Evolutionary conservation across 2,329 filamentous ascomycete species (phyloP).

Genomic region (Aspergillus costaricaensis): DNA sequence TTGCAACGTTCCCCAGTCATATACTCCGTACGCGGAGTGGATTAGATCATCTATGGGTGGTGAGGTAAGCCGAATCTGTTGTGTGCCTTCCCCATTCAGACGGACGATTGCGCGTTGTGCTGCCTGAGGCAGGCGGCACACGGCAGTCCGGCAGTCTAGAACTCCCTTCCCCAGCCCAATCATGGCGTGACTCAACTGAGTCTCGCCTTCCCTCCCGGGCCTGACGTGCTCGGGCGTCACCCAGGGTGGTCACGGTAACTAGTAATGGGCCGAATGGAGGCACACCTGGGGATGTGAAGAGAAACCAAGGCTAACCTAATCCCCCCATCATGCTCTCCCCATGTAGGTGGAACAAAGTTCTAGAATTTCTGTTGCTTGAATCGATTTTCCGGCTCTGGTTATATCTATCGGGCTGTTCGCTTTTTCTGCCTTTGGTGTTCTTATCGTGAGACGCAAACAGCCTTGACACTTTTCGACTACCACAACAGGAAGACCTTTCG

Average conservation of each 20-base stretch:
- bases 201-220: slow-evolving; percentile 3
- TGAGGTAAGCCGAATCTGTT: slow-evolving; percentile 15
- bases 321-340: slow-evolving; percentile 13
- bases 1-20: slow-evolving; percentile 9
- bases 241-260: not conserved
- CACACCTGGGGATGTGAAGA: not conserved
- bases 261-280: not conserved
- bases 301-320: slow-evolving; percentile 6
- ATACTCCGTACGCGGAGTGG: not conserved
- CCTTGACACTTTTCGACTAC: not conserved
- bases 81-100: not conserved
- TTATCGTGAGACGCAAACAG: not conserved
- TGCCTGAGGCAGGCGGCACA: slow-evolving; percentile 10
- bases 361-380: slow-evolving; percentile 2
- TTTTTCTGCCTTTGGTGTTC: not conserved
- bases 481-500: not conserved
- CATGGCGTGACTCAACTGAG: slow-evolving; percentile 5
- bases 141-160: slow-evolving; percentile 14
- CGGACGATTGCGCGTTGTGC: slow-evolving; percentile 14
- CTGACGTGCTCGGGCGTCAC: slow-evolving; percentile 14
- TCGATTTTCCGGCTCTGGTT: not conserved
- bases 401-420: not conserved
- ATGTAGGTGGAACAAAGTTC: slow-evolving; percentile 12
- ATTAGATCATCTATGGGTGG: slow-evolving; percentile 11
- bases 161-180: slow-evolving; percentile 4